A percentile compares a stretch with the other conserved stretches of the same genome.
Conservation (phyloP, 1,284 basidiomycete genomes). For the Phlebopus sp. region DNA sequence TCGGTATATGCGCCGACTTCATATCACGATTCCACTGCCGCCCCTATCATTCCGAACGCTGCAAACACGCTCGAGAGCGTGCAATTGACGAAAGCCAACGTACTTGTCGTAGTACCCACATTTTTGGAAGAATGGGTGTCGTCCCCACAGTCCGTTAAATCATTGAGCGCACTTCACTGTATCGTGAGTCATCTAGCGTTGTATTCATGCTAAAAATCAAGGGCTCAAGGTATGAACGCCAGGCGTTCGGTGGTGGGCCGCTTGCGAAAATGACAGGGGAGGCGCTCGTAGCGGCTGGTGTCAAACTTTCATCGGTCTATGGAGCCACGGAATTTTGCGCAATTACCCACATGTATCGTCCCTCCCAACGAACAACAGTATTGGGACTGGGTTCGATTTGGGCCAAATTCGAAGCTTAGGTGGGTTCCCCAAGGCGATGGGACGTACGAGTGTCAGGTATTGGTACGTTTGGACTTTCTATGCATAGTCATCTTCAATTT, state of each 20-base stretch:
- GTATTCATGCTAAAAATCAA: neutral
- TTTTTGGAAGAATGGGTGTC: slow-evolving; percentile 21
- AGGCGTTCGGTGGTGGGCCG: slow-evolving; percentile 21
- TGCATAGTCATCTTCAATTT: neutral
- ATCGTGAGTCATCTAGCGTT: slow-evolving; percentile 14
- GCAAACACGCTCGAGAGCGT: slow-evolving; percentile 18
- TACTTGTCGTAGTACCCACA: slow-evolving; percentile 15
- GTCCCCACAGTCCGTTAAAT: slow-evolving; percentile 7
- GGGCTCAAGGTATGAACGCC: neutral
- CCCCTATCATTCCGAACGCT: slow-evolving; percentile 18
- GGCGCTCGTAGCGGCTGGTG: slow-evolving; percentile 16
- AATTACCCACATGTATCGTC: slow-evolving; percentile 2
- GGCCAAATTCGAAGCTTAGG: slow-evolving; percentile 15
- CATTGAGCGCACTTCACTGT: slow-evolving; percentile 10
- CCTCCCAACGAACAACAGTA: slow-evolving; percentile 8
- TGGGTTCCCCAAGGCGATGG: slow-evolving; percentile 22
- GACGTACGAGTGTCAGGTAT: slow-evolving; percentile 21
- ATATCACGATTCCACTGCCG: slow-evolving; percentile 6
- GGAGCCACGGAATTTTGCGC: slow-evolving; percentile 18
- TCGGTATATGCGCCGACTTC: slow-evolving; percentile 18
- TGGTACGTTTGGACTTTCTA: slow-evolving; percentile 17
- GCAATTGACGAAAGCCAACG: slow-evolving; percentile 9
- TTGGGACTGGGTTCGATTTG: slow-evolving; percentile 28
- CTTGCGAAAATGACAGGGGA: slow-evolving; percentile 22
- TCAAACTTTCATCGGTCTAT: slow-evolving; percentile 20